Evolutionary conservation across 2,329 filamentous ascomycete genomes (phyloP).

Genomic region (Knoxdaviesia capensis): DNA sequence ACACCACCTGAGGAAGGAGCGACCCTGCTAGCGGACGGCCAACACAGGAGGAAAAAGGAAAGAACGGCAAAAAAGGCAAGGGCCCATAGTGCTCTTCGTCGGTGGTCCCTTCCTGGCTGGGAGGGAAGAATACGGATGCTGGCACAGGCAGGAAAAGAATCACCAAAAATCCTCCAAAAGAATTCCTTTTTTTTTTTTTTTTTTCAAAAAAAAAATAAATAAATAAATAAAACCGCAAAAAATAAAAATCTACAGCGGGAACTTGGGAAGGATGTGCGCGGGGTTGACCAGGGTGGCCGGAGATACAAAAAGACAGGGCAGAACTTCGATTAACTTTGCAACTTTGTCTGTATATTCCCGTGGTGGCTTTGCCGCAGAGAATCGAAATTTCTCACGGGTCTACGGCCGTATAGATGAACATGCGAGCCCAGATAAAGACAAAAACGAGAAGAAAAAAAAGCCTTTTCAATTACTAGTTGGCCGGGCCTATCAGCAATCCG

Average conservation of each 20-base stretch:
- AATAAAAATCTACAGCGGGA: background rate
- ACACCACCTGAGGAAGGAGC: too few species aligned
- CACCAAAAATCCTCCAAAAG: background rate
- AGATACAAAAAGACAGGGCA: background rate
- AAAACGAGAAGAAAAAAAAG: background rate
- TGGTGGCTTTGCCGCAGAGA: too few species aligned
- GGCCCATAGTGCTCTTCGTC: background rate
- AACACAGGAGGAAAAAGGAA: background rate
- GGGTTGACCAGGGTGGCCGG: background rate
- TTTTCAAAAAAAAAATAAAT: background rate
- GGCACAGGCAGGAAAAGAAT: background rate
- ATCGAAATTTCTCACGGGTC: too few species aligned
- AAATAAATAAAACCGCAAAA: background rate
- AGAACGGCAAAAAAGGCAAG: background rate
- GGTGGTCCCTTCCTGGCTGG: too few species aligned
- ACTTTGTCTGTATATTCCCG: too few species aligned
- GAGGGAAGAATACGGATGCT: background rate
- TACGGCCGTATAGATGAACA: too few species aligned
- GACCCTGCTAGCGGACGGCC: too few species aligned
- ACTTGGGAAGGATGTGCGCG: background rate
- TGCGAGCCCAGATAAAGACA: background rate
- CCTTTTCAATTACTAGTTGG: too few species aligned
- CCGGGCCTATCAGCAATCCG: too few species aligned
- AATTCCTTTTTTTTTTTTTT: background rate
- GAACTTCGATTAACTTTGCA: background rate